A percentile compares a stretch with the other conserved stretches of the same genome.
These are phyloP conservation scores for Datura wrightii DNA, from an alignment of 257 asterid species.

Conservation along the genomic window DNA sequence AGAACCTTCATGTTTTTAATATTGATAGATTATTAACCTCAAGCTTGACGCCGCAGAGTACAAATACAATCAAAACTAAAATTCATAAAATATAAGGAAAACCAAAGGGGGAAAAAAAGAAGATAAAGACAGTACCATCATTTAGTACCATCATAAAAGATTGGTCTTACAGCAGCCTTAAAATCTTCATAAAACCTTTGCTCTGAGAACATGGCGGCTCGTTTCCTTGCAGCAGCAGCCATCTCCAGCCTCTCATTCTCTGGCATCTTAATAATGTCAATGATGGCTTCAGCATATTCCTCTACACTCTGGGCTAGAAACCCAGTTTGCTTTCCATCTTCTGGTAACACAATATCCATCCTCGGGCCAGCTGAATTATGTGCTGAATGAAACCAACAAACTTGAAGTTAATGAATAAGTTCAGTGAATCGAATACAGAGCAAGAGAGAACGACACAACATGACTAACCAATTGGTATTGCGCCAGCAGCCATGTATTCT, in stretches of 20 bases:
- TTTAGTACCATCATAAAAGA: slow-evolving; percentile 40
- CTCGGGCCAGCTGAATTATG: slow-evolving; percentile 97
- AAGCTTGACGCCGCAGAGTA: not conserved
- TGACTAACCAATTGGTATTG: slow-evolving; percentile 85
- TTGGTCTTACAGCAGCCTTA: slow-evolving; percentile 69
- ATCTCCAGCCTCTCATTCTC: slow-evolving; percentile 63
- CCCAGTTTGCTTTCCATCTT: slow-evolving; percentile 87
- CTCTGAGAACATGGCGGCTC: slow-evolving; percentile 80
- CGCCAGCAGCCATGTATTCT: slow-evolving; percentile 95
- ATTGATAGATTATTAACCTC: too few species aligned
- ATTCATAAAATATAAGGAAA: not conserved
- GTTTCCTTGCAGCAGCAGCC: slow-evolving; percentile 84
- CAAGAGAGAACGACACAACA: not conserved
- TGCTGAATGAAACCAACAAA: slow-evolving; percentile 50
- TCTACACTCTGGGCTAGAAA: slow-evolving; percentile 69
- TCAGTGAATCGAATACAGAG: not conserved
- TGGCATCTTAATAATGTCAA: slow-evolving; percentile 62
- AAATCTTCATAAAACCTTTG: slow-evolving; percentile 77
- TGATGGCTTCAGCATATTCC: slow-evolving; percentile 82
- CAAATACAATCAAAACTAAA: not conserved
- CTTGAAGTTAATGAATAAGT: not conserved
- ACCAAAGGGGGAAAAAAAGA: not conserved
- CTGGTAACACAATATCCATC: slow-evolving; percentile 85
- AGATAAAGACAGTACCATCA: slow-evolving; percentile 27
- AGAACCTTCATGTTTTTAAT: too few species aligned